These are phyloP conservation scores for Dactylellina drechsleri DNA, from an alignment of 2,329 filamentous ascomycete species.

Conservation along the genomic window DNA sequence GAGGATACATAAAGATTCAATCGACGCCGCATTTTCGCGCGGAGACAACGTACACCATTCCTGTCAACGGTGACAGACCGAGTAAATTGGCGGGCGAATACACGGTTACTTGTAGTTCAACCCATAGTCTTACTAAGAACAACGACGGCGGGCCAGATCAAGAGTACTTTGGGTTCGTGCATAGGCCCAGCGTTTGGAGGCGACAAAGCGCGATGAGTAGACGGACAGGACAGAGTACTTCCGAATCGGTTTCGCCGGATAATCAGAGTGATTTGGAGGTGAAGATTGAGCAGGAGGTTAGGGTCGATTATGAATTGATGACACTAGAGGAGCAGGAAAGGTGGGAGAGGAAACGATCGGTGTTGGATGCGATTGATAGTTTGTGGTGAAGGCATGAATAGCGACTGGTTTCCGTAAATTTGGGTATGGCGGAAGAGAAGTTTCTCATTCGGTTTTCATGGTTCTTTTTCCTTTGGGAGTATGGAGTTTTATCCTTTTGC, in stretches of 20 bases:
- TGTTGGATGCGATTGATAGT: conserved; percentile 44
- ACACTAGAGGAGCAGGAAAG: conserved; percentile 37
- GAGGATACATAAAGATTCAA: conserved; percentile 24
- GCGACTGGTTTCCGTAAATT: background rate
- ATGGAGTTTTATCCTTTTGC: background rate
- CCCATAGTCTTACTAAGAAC: conserved; percentile 20
- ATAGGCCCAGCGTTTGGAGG: conserved; percentile 41
- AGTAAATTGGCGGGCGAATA: conserved; percentile 48
- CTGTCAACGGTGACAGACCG: background rate
- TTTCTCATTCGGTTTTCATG: background rate
- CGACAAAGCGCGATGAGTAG: conserved; percentile 24
- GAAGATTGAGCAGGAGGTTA: conserved; percentile 50
- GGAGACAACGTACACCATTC: background rate
- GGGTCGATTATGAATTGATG: conserved; percentile 52
- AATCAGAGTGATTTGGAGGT: conserved; percentile 28
- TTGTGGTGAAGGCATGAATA: conserved; percentile 23
- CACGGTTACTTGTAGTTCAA: conserved; percentile 38
- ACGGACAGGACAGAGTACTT: background rate
- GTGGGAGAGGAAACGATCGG: conserved; percentile 48
- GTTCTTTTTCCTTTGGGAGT: background rate
- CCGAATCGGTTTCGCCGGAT: background rate
- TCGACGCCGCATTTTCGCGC: conserved; percentile 14
- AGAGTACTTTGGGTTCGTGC: conserved; percentile 36
- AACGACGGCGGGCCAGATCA: conserved; percentile 1
- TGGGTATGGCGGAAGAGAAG: no score